Evolutionary conservation across 1,284 basidiomycete species (phyloP).

Genomic region (Ganoderma sinense): DNA sequence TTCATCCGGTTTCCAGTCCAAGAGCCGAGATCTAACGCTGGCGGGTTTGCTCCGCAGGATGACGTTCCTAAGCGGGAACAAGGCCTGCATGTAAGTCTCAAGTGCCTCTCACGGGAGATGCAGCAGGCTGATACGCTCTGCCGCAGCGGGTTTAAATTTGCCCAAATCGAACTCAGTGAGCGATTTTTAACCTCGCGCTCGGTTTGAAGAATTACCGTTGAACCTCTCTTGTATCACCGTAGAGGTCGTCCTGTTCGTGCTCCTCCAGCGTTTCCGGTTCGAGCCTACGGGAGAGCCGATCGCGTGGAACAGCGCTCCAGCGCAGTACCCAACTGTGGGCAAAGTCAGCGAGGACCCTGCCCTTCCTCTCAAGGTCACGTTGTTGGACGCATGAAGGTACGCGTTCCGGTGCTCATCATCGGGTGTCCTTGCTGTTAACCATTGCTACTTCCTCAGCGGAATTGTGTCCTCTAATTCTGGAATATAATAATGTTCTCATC

Average conservation of each 20-base stretch:
- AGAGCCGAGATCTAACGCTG: neutral
- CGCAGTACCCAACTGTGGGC: constrained; percentile 26
- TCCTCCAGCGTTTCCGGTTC: constrained; percentile 28
- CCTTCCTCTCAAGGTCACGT: constrained; percentile 22
- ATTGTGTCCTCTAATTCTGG: too few species aligned
- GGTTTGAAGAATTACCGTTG: neutral
- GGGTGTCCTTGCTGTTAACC: too few species aligned
- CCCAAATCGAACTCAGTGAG: constrained; percentile 44
- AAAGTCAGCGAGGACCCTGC: constrained; percentile 19
- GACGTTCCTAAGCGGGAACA: constrained; percentile 42
- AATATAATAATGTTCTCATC: too few species aligned
- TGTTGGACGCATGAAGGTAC: neutral
- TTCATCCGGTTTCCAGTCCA: neutral
- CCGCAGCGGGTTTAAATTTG: constrained; percentile 41
- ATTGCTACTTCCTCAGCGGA: too few species aligned
- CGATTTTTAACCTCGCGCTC: constrained; percentile 2
- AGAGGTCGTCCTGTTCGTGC: constrained; percentile 28
- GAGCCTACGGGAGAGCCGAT: constrained; percentile 21
- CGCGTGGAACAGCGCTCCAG: constrained; percentile 24
- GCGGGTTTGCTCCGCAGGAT: constrained; percentile 27
- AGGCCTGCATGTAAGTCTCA: constrained; percentile 41
- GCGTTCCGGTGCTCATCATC: too few species aligned
- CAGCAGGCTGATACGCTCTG: neutral
- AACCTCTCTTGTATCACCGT: neutral
- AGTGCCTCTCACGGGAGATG: neutral